Conservation (phyloP, 805 yeast genomes). For the Ogataea sp. region DNA sequence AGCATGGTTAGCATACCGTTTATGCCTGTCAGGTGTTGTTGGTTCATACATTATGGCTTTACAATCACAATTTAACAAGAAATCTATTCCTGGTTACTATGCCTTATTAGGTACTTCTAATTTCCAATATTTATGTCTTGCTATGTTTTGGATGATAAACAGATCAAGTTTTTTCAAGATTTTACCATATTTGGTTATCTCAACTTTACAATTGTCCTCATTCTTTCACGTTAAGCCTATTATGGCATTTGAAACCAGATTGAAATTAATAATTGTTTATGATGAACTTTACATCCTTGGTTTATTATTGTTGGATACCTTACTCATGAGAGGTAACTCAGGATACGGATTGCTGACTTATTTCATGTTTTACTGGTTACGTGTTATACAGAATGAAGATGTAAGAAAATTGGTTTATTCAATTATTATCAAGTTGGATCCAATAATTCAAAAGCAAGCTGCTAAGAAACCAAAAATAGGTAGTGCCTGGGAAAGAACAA, state of each 20-base stretch:
- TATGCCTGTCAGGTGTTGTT: conserved; percentile 49
- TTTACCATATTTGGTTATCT: conserved; percentile 48
- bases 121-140: conserved; percentile 58
- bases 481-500: conserved; percentile 30
- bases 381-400: conserved; percentile 48
- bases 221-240: conserved; percentile 33
- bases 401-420: conserved; percentile 36
- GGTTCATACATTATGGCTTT: conserved; percentile 45
- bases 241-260: conserved; percentile 25
- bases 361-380: conserved; percentile 58
- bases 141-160: conserved; percentile 52
- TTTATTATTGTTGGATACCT: conserved; percentile 49
- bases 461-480: conserved; percentile 37
- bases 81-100: conserved; percentile 49
- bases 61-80: conserved; percentile 50
- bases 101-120: conserved; percentile 66
- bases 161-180: conserved; percentile 60
- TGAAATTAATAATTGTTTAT: conserved; percentile 46
- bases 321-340: conserved; percentile 55
- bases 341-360: conserved; percentile 61
- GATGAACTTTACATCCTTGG: conserved; percentile 50
- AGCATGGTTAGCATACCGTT: conserved; percentile 45
- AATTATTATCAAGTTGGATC: conserved; percentile 35
- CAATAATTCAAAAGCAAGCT: conserved; percentile 25
- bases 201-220: conserved; percentile 47